A percentile compares a stretch with the other conserved stretches of the same genome.
Evolutionary conservation across 257 asterid genomes (phyloP).

Genomic region (Knoxia roxburghii): DNA sequence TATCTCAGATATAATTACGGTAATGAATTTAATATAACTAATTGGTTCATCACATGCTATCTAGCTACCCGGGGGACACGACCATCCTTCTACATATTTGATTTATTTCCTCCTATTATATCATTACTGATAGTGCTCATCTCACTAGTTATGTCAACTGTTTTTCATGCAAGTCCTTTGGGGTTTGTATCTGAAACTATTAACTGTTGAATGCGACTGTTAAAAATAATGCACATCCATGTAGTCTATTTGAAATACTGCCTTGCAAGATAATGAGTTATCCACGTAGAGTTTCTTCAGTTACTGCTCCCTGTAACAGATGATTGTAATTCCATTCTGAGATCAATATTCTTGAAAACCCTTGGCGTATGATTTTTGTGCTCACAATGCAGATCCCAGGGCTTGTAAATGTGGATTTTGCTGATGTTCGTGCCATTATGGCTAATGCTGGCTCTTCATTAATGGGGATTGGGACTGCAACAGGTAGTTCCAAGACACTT

Average conservation of each 20-base stretch:
- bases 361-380: constrained; percentile 10
- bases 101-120: neutral
- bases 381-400: constrained; percentile 81
- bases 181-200: neutral
- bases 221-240: neutral
- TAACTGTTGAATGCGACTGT: neutral
- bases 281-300: neutral
- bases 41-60: neutral
- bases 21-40: constrained; percentile 20
- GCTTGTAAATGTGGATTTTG: constrained; percentile 92
- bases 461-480: constrained; percentile 96
- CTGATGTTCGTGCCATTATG: constrained; percentile 97
- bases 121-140: neutral
- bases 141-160: neutral
- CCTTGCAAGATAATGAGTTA: neutral
- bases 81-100: neutral
- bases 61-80: neutral
- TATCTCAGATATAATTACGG: constrained; percentile 91
- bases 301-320: neutral
- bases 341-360: neutral
- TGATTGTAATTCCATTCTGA: neutral
- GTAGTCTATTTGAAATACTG: neutral
- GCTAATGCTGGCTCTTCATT: constrained; percentile 90
- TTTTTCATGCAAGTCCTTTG: neutral
- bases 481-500: constrained; percentile 47